Evolutionary conservation across 192 early-diverging fungal genomes (phyloP).

Genomic region (Backusella circina): DNA sequence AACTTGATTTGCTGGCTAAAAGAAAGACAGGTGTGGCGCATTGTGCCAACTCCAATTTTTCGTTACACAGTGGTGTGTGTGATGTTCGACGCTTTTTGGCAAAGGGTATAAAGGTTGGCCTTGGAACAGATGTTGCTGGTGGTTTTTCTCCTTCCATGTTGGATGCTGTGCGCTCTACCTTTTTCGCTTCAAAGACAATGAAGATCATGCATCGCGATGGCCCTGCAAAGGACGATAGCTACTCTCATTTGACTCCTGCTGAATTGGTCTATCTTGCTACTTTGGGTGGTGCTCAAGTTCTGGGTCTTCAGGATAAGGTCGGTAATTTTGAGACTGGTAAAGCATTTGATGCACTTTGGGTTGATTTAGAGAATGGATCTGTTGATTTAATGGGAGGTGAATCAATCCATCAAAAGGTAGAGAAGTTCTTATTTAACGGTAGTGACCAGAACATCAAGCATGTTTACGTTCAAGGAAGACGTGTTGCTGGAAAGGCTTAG

Average conservation of each 20-base stretch:
- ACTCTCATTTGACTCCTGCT: conserved; percentile 52
- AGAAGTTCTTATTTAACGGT: conserved; percentile 92
- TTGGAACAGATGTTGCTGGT: conserved; percentile 93
- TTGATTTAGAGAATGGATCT: conserved; percentile 47
- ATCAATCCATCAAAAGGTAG: conserved; percentile 53
- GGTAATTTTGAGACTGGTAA: conserved; percentile 88
- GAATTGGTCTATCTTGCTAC: conserved; percentile 89
- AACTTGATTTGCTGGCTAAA: conserved; percentile 61
- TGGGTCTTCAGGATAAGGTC: conserved; percentile 65
- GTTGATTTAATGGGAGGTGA: conserved; percentile 68
- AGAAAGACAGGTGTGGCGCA: conserved; percentile 79
- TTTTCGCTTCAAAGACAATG: conserved; percentile 70
- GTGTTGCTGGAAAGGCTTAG: conserved; percentile 32
- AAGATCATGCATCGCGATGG: conserved; percentile 33
- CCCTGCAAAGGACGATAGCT: conserved; percentile 19
- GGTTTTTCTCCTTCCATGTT: conserved; percentile 84
- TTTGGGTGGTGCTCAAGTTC: conserved; percentile 81
- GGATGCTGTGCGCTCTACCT: conserved; percentile 82
- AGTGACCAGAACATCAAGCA: conserved; percentile 80
- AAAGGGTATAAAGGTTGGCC: conserved; percentile 78
- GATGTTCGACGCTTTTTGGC: conserved; percentile 74
- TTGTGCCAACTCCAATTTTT: conserved; percentile 92
- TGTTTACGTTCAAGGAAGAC: conserved; percentile 79
- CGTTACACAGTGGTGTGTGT: conserved; percentile 74
- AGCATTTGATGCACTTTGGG: conserved; percentile 89